Conservation (phyloP, 768 basidiomycete species). For the Lyophyllum atratum region DNA sequence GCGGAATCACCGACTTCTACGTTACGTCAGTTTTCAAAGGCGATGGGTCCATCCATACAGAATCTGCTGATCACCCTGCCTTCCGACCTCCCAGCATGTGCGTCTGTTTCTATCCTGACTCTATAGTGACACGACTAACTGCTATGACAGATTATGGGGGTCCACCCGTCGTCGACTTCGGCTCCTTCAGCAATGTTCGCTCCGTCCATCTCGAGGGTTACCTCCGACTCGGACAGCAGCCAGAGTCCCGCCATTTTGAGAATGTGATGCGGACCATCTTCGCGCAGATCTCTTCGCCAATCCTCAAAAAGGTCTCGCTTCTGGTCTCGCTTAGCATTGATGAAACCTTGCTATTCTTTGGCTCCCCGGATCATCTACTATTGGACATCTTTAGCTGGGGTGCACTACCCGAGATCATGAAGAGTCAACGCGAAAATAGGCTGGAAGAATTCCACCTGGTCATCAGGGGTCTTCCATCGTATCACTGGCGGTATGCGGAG, state of each 20-base stretch:
- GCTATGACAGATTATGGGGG: slow-evolving; percentile 16
- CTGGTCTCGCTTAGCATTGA: slow-evolving; percentile 20
- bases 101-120: not conserved
- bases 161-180: slow-evolving; percentile 21
- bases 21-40: slow-evolving; percentile 19
- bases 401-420: slow-evolving; percentile 24
- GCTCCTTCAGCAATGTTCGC: slow-evolving; percentile 18
- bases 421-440: slow-evolving; percentile 5
- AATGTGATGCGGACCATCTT: slow-evolving; percentile 25
- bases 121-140: slow-evolving; percentile 6
- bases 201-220: slow-evolving; percentile 28
- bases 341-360: slow-evolving; percentile 24
- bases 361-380: slow-evolving; percentile 27
- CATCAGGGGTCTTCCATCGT: slow-evolving; percentile 17
- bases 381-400: slow-evolving; percentile 30
- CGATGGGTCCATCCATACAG: slow-evolving; percentile 23
- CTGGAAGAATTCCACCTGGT: slow-evolving; percentile 13
- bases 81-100: slow-evolving; percentile 20
- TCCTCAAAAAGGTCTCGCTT: slow-evolving; percentile 22
- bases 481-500: slow-evolving; percentile 16
- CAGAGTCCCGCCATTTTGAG: slow-evolving; percentile 14
- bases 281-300: slow-evolving; percentile 21
- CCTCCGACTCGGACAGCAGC: slow-evolving; percentile 18
- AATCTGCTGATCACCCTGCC: slow-evolving; percentile 26
- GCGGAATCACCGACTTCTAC: slow-evolving; percentile 1